Percentiles rank a stretch among this genome's conserved stretches.
phyloP scores from a whole-genome alignment of 345 rosid species.

The Noccaea caerulescens region DNA sequence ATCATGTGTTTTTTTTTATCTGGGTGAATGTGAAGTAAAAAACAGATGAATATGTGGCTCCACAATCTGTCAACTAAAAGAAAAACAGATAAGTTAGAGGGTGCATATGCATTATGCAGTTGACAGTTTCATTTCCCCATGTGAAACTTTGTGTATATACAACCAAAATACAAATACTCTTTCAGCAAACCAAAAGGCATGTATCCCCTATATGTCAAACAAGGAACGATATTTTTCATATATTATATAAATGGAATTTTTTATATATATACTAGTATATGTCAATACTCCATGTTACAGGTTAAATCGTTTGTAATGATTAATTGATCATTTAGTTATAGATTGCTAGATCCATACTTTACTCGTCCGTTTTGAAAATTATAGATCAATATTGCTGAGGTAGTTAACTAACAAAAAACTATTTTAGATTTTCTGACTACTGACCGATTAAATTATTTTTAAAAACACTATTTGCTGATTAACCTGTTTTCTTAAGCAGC shows the following conservation, averaged over 20 bases:
- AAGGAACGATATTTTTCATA: too few relatives aligned
- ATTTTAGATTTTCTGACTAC: too few relatives aligned
- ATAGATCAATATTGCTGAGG: not conserved
- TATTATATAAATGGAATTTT: too few relatives aligned
- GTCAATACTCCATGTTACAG: not conserved
- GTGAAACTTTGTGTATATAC: not conserved
- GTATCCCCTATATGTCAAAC: not conserved
- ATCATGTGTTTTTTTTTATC: too few relatives aligned
- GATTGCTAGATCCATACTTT: not conserved
- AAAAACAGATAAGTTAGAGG: not conserved
- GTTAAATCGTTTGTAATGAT: not conserved
- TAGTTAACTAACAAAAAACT: too few relatives aligned
- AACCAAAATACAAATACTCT: not conserved
- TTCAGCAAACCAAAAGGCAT: constrained; percentile 15
- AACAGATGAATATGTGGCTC: not conserved
- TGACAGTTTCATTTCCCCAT: constrained; percentile 19
- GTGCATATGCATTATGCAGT: constrained; percentile 13
- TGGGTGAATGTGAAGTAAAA: too few relatives aligned
- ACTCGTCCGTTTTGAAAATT: not conserved
- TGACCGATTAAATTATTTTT: not conserved
- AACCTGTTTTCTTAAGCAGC: not conserved
- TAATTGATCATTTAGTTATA: not conserved
- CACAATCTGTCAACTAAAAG: constrained; percentile 5
- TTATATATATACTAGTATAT: too few relatives aligned
- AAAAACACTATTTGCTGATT: too few relatives aligned